Evolutionary conservation across 129 eudicot genomes (phyloP), one percentile per base, ranked within the genome.

Genomic region (Lactuca saligna): DNA sequence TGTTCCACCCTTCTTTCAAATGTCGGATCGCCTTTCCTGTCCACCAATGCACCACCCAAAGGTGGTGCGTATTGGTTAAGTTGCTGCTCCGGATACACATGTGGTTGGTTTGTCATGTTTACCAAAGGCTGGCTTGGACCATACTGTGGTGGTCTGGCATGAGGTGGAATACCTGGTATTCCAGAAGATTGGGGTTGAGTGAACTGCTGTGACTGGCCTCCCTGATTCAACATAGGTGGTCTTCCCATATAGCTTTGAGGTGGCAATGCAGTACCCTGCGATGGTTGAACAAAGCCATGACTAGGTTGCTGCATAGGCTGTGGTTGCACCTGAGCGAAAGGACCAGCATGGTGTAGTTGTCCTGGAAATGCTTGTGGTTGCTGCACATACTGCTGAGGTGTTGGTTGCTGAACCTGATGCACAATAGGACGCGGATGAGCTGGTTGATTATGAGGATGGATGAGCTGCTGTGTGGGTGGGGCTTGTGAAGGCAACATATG

Each of bases 401-500:
- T 17, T 33, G 80, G 74, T 60, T 88, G 96, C 65, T 84, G 95
- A 73, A 54, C 83, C 49, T 81, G 84, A 72, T 82, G 93, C 70
- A 80, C 56, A 20, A 70, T 79, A 51, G 95, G 92, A 57, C 84
- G 88, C 65, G 81, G 90, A 57, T 84, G 95, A 82, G 73, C 54
- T 57, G 77, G 73, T 17, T 74, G 89, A 37, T 55, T 41, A 61
- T 79, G 80, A 59, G 87, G 79, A 63, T 75, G 79, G 48, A 84
- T 54, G 61, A 81, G 96, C 49, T 71, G 78, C 10, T 78, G 86
- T 9, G 78, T 69, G 55, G 82, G 80, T 69, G 80, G 84, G 51
- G 74, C 80, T 64, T 77, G 88, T 34, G 81, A 63, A 50, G 69
- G 77, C 74, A 74, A 61, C 81, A 76, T 69, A 54, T 69, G 75